Evolutionary conservation across 176 grass and related monocot genomes (phyloP).

Genomic region (Ensete glaucum): DNA sequence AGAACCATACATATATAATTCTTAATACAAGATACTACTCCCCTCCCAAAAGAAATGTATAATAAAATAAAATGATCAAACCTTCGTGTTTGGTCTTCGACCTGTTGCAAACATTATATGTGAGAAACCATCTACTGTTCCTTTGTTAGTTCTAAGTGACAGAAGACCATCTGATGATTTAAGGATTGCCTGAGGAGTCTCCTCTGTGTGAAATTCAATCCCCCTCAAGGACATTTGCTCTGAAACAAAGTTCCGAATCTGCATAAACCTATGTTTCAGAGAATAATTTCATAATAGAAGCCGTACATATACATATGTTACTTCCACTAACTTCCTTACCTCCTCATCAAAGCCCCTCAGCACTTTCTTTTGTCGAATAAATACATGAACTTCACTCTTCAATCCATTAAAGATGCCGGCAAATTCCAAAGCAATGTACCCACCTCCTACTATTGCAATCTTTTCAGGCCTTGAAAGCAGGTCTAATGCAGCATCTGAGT

Average conservation of each 20-base stretch:
- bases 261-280: slow-evolving; percentile 23
- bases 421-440: slow-evolving; percentile 78
- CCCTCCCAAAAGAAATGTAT: not conserved
- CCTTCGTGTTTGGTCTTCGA: slow-evolving; percentile 65
- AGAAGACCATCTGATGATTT: slow-evolving; percentile 59
- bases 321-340: slow-evolving; percentile 26
- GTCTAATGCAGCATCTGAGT: slow-evolving; percentile 61
- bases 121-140: slow-evolving; percentile 61
- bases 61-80: slow-evolving; percentile 16
- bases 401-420: slow-evolving; percentile 75
- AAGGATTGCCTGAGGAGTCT: slow-evolving; percentile 49
- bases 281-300: not conserved
- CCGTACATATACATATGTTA: slow-evolving; percentile 10
- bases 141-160: slow-evolving; percentile 71
- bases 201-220: slow-evolving; percentile 66
- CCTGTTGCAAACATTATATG: slow-evolving; percentile 87
- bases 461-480: slow-evolving; percentile 46
- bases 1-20: not conserved
- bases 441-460: slow-evolving; percentile 75
- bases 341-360: slow-evolving; percentile 84
- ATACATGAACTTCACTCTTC: slow-evolving; percentile 72
- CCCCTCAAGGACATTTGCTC: slow-evolving; percentile 67
- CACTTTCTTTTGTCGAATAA: slow-evolving; percentile 69
- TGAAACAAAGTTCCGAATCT: slow-evolving; percentile 69
- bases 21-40: too few relatives aligned